Evolutionary conservation across 1,139 yeast genomes (phyloP).

Genomic region (Pneumocystis oryctolagi): DNA sequence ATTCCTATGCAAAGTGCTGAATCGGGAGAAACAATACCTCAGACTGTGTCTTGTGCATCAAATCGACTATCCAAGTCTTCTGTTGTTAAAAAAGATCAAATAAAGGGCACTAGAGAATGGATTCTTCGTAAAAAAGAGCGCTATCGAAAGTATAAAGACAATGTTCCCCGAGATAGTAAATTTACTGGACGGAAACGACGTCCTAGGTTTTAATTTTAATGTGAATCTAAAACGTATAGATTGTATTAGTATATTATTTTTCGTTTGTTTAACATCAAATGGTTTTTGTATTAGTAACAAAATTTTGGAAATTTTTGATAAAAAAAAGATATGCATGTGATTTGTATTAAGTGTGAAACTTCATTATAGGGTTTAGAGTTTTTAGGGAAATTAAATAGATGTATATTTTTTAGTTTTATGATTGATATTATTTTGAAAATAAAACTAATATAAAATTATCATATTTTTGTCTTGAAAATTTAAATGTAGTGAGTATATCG

Average conservation of each 20-base stretch:
- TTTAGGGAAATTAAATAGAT: neutral
- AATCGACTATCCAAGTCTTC: constrained; percentile 58
- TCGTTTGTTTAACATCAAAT: neutral
- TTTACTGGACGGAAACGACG: constrained; percentile 90
- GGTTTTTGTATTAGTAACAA: neutral
- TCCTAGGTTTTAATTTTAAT: constrained; percentile 43
- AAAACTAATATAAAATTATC: neutral
- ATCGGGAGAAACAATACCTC: constrained; percentile 16
- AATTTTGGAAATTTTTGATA: neutral
- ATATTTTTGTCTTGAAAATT: neutral
- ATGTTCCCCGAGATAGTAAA: constrained; percentile 77
- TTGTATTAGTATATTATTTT: neutral
- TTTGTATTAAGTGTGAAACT: neutral
- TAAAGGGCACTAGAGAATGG: constrained; percentile 39
- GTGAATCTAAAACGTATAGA: neutral
- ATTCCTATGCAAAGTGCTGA: neutral
- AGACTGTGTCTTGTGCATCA: constrained; percentile 60
- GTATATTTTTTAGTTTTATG: neutral
- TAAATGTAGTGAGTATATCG: too few species aligned
- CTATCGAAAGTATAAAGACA: constrained; percentile 63
- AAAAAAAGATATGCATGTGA: neutral
- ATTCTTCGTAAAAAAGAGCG: constrained; percentile 84
- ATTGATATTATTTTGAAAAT: neutral
- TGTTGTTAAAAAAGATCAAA: constrained; percentile 25
- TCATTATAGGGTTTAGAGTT: neutral